Percentiles rank a stretch among this genome's conserved stretches.
phyloP scores from a whole-genome alignment of 192 early-diverging fungal genomes.

The Phycomyces nitens region DNA sequence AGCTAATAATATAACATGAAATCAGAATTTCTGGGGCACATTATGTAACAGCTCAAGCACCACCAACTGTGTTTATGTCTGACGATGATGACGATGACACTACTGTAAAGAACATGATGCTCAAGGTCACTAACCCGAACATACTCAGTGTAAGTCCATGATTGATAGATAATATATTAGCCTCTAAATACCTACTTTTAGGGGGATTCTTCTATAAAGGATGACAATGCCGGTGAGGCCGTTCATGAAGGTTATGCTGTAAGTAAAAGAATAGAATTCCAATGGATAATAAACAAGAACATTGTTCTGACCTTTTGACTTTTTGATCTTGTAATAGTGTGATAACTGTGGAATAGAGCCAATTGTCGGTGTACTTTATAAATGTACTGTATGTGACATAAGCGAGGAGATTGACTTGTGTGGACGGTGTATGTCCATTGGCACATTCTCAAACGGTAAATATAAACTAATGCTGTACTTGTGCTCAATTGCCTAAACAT shows the following conservation, averaged over 20 bases:
- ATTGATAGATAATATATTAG: no score
- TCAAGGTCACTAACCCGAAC: conserved; percentile 6
- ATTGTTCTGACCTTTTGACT: no score
- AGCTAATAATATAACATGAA: background rate
- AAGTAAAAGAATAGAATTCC: conserved; percentile 4
- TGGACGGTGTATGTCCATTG: conserved; percentile 58
- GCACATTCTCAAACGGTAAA: conserved; percentile 45
- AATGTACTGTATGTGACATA: conserved; percentile 60
- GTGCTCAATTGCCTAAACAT: background rate
- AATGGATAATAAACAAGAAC: background rate
- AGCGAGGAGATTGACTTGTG: conserved; percentile 66
- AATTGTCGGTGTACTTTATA: conserved; percentile 66
- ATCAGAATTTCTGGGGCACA: conserved; percentile 45
- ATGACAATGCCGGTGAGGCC: conserved; percentile 1
- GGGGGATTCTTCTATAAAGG: background rate
- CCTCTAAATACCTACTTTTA: no score
- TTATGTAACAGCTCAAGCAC: conserved; percentile 35
- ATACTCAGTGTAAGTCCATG: background rate
- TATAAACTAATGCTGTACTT: background rate
- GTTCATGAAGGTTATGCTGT: conserved; percentile 41
- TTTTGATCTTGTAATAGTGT: conserved; percentile 46
- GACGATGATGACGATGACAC: conserved; percentile 49
- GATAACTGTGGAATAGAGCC: conserved; percentile 70
- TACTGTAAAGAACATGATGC: conserved; percentile 42
- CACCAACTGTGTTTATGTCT: conserved; percentile 52